These are phyloP conservation scores for Ricinus communis DNA, from an alignment of 345 rosid genomes.

Conservation along the genomic window DNA sequence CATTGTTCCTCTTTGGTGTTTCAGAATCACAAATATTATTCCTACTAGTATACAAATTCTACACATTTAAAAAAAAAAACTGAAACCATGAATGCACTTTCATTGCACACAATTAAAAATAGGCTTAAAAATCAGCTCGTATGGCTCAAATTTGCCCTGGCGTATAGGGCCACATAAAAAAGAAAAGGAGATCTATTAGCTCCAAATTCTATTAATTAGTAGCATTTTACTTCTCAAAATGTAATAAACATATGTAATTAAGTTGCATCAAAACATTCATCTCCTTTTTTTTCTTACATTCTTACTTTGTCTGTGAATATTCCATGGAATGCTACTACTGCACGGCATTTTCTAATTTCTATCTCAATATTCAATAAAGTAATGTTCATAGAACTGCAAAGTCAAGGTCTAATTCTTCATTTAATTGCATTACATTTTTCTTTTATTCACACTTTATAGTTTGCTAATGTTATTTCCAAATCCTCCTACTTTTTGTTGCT, in stretches of 20 bases:
- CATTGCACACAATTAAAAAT: too few species aligned
- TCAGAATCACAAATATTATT: constrained; percentile 16
- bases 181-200: too few species aligned
- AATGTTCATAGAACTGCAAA: neutral
- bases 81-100: constrained; percentile 4
- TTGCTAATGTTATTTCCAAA: too few species aligned
- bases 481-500: too few species aligned
- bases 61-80: neutral
- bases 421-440: neutral
- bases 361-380: neutral
- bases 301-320: too few species aligned
- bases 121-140: neutral
- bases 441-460: neutral
- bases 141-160: neutral
- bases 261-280: too few species aligned
- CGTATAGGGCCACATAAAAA: too few species aligned
- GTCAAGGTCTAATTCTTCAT: neutral
- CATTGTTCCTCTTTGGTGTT: constrained; percentile 14
- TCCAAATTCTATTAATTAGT: too few species aligned
- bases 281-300: too few species aligned
- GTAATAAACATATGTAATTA: too few species aligned
- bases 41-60: neutral
- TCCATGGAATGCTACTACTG: neutral
- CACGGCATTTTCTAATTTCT: neutral
- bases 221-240: too few species aligned